These are phyloP conservation scores for Kuraishia hungarica DNA, from an alignment of 805 yeast genomes.

Conservation along the genomic window DNA sequence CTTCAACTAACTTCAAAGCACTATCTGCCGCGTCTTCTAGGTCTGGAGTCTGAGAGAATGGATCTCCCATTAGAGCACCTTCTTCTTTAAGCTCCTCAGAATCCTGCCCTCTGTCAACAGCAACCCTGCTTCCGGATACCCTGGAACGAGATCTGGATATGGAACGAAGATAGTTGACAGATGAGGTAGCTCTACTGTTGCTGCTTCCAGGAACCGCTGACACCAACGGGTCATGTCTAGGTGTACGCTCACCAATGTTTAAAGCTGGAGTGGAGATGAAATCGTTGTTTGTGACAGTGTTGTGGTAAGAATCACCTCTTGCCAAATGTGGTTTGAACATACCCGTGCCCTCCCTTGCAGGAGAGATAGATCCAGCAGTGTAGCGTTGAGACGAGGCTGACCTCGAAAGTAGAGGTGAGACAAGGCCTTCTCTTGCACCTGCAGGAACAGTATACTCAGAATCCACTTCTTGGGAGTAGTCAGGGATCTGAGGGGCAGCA, in stretches of 20 bases:
- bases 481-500: conserved; percentile 21
- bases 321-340: conserved; percentile 53
- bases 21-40: conserved; percentile 41
- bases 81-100: conserved; percentile 40
- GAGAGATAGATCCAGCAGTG: conserved; percentile 6
- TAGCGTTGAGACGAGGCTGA: conserved; percentile 3
- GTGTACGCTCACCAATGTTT: conserved; percentile 31
- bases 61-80: conserved; percentile 51
- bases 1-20: conserved; percentile 27
- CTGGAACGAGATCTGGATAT: conserved; percentile 60
- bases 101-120: conserved; percentile 13
- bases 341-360: conserved; percentile 7
- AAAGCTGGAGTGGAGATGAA: conserved; percentile 22
- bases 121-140: conserved; percentile 25
- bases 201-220: conserved; percentile 8
- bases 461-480: conserved; percentile 27
- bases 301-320: conserved; percentile 69
- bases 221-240: conserved; percentile 26
- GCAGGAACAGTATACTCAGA: conserved; percentile 33
- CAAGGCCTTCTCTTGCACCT: conserved; percentile 32
- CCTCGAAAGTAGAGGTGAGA: conserved; percentile 13
- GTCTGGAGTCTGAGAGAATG: conserved; percentile 35
- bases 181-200: conserved; percentile 22
- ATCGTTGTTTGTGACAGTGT: conserved; percentile 37
- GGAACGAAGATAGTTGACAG: conserved; percentile 52